phyloP scores from a whole-genome alignment of 1,284 basidiomycete genomes.

The Moesziomyces globuligerus region DNA sequence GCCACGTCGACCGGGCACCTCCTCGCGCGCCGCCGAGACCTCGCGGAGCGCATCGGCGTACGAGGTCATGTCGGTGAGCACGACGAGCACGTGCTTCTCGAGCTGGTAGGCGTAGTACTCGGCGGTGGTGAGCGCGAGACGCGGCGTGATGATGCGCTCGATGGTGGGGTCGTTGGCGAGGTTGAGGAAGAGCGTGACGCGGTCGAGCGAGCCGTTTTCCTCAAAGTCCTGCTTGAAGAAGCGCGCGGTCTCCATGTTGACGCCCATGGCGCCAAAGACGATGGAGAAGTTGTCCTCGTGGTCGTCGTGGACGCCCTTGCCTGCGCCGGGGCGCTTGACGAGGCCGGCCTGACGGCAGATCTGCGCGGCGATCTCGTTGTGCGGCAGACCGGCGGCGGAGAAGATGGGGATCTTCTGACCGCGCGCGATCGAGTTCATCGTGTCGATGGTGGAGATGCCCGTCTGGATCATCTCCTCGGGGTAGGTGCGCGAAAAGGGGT shows the following conservation, averaged over 20 bases:
- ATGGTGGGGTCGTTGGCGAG: conserved; percentile 99
- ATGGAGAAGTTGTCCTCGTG: conserved; percentile 99
- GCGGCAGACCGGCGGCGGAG: conserved; percentile 97
- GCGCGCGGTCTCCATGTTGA: conserved; percentile 99
- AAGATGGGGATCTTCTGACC: conserved; percentile 99
- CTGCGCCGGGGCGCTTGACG: conserved; percentile 74
- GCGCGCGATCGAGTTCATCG: conserved; percentile 92
- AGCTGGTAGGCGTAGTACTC: conserved; percentile 99
- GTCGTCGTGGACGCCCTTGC: conserved; percentile 91
- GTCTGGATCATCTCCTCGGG: conserved; percentile 99
- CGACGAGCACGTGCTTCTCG: conserved; percentile 99
- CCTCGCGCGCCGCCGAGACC: conserved; percentile 93
- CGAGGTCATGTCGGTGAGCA: conserved; percentile 98
- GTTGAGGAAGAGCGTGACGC: conserved; percentile 98
- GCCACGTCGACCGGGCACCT: conserved; percentile 98
- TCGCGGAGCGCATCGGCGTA: conserved; percentile 98
- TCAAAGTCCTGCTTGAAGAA: conserved; percentile 99
- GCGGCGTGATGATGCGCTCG: conserved; percentile 99
- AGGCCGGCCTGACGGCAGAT: conserved; percentile 99
- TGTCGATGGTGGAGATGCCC: conserved; percentile 85
- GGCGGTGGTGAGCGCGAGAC: conserved; percentile 95
- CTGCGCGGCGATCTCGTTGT: conserved; percentile 99
- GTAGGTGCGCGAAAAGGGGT: conserved; percentile 98
- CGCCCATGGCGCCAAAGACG: conserved; percentile 99
- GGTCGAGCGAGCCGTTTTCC: conserved; percentile 96